phyloP scores from a whole-genome alignment of 768 basidiomycete species.

The Butyriboletus loyo region DNA sequence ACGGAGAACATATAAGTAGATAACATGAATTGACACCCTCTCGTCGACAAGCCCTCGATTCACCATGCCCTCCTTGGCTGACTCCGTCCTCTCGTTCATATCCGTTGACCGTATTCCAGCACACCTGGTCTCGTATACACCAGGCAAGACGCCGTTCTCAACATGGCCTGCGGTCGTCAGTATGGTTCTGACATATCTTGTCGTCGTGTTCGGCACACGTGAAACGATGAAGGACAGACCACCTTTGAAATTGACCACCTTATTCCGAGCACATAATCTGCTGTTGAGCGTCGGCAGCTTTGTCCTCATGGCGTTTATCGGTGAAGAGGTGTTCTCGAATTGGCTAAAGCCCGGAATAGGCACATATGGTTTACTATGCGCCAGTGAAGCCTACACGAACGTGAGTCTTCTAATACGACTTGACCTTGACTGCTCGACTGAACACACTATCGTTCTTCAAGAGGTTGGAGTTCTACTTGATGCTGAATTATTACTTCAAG shows the following conservation, averaged over 20 bases:
- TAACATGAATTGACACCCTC: not conserved
- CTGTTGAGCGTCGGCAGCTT: conserved; percentile 77
- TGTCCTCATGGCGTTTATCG: conserved; percentile 74
- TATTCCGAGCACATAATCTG: conserved; percentile 88
- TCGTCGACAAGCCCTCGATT: not conserved
- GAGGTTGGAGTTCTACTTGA: conserved; percentile 91
- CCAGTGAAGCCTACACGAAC: conserved; percentile 71
- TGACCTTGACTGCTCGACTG: not conserved
- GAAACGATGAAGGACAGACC: conserved; percentile 75
- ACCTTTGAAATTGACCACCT: conserved; percentile 66
- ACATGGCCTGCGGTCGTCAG: conserved; percentile 65
- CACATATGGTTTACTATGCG: conserved; percentile 72
- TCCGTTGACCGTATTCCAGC: conserved; percentile 51
- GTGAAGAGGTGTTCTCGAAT: conserved; percentile 85
- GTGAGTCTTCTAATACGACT: conserved; percentile 44
- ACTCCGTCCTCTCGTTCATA: conserved; percentile 55
- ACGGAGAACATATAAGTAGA: conserved; percentile 10
- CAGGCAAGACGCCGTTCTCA: conserved; percentile 76
- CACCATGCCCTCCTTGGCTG: conserved; percentile 68
- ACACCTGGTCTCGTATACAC: conserved; percentile 62
- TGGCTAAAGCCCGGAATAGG: conserved; percentile 72
- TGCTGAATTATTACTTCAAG: conserved; percentile 97
- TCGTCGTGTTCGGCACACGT: conserved; percentile 79
- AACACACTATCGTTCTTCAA: conserved; percentile 28
- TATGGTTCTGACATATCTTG: conserved; percentile 74